phyloP scores from a whole-genome alignment of 352 stramenopile species.

The Pythium sp. region DNA sequence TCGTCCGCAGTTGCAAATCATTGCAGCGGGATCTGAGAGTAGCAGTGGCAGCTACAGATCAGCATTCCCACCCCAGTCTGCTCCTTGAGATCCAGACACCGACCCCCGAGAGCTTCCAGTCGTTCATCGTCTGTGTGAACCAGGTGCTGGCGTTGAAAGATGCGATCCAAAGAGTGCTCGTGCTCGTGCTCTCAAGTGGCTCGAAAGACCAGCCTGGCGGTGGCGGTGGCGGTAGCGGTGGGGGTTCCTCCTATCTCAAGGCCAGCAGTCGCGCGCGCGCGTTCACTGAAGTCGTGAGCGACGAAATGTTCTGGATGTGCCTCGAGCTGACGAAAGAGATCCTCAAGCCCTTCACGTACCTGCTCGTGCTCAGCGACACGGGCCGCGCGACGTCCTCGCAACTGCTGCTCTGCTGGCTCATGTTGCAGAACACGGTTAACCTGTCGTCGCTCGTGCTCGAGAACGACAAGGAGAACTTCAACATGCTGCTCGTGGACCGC shows the following conservation, averaged over 20 bases:
- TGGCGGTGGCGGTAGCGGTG: background rate
- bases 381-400: conserved; percentile 25
- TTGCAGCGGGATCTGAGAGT: conserved; percentile 5
- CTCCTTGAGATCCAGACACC: conserved; percentile 1
- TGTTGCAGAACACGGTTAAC: conserved; percentile 17
- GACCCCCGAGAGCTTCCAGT: conserved; percentile 17
- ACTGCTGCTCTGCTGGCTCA: conserved; percentile 32
- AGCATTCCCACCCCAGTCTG: background rate
- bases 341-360: conserved; percentile 25
- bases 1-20: conserved; percentile 10
- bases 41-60: background rate
- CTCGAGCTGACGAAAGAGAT: conserved; percentile 15
- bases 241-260: background rate
- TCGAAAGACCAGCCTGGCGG: background rate
- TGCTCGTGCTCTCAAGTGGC: background rate
- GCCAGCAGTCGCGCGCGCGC: background rate
- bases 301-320: conserved; percentile 30
- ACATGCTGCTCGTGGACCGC: conserved; percentile 16
- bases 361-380: conserved; percentile 28
- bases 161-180: conserved; percentile 4
- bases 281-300: conserved; percentile 2
- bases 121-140: conserved; percentile 22
- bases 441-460: conserved; percentile 14
- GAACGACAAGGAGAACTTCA: conserved; percentile 24
- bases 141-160: conserved; percentile 18